Conservation (phyloP, 2,329 filamentous ascomycete genomes). For the Sporothrix schenckii region DNA sequence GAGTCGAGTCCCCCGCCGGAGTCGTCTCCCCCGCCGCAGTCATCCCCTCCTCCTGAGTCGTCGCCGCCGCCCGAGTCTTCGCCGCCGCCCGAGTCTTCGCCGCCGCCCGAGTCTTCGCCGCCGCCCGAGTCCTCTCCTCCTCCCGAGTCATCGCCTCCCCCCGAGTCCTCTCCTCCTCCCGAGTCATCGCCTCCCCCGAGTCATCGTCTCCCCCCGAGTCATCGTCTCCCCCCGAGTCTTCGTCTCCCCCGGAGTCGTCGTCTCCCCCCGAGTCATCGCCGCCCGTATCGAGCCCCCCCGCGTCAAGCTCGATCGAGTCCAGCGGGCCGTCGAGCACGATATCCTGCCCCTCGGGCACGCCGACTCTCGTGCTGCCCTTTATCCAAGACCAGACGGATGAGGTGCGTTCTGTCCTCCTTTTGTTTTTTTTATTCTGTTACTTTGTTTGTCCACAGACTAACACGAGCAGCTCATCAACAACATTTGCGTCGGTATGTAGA, state of each 20-base stretch:
- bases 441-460: neutral
- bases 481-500: neutral
- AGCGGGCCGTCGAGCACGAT: neutral
- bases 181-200: neutral
- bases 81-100: neutral
- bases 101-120: neutral
- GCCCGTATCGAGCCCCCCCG: neutral
- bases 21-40: no score
- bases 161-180: neutral
- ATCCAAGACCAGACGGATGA: conserved; percentile 8
- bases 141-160: neutral
- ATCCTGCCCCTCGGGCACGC: neutral
- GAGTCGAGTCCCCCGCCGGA: neutral
- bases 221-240: neutral
- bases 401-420: neutral
- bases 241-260: neutral
- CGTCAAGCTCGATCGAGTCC: neutral
- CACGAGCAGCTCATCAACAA: neutral
- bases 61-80: neutral
- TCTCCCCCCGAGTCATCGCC: neutral
- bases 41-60: neutral
- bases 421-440: neutral
- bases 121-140: neutral
- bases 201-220: neutral
- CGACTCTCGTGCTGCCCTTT: conserved; percentile 8